Conservation (phyloP, 345 rosid species). For the Crucihimalaya himalaica region DNA sequence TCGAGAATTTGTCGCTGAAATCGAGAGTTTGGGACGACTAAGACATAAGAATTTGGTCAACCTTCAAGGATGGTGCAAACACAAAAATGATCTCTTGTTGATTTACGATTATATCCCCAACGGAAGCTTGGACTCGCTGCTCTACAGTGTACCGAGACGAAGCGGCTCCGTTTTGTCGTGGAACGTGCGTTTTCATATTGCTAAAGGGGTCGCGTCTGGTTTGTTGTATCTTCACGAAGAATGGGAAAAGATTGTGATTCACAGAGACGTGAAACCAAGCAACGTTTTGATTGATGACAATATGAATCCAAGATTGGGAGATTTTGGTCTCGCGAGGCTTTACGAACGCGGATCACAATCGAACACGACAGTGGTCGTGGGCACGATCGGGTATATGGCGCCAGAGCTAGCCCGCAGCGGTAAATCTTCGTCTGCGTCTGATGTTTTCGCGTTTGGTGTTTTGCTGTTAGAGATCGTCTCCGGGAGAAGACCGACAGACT, state of each 20-base stretch:
- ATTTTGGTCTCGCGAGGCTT: constrained; percentile 67
- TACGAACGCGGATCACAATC: constrained; percentile 54
- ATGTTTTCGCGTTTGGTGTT: constrained; percentile 42
- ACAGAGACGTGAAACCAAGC: constrained; percentile 42
- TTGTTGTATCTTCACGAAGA: constrained; percentile 66
- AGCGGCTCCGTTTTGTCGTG: constrained; percentile 41
- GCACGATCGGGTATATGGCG: constrained; percentile 49
- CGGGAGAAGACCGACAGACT: constrained; percentile 41
- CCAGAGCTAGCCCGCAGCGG: constrained; percentile 39
- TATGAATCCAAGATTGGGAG: constrained; percentile 60
- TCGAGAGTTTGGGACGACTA: constrained; percentile 60
- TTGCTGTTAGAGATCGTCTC: constrained; percentile 37
- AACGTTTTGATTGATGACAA: constrained; percentile 35
- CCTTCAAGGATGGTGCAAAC: constrained; percentile 70
- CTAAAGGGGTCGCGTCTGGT: constrained; percentile 56
- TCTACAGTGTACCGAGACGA: constrained; percentile 33
- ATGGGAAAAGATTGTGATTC: constrained; percentile 57
- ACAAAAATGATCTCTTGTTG: constrained; percentile 51
- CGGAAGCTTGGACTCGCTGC: constrained; percentile 54
- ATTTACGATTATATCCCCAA: constrained; percentile 60
- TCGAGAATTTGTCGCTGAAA: constrained; percentile 62
- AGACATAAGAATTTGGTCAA: constrained; percentile 63
- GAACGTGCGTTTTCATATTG: constrained; percentile 52
- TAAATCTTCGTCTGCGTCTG: constrained; percentile 38
- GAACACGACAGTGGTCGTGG: constrained; percentile 55